A percentile compares a stretch with the other conserved stretches of the same genome.
phyloP scores from a whole-genome alignment of 768 basidiomycete genomes.

The Pulveroboletus ravenelii region DNA sequence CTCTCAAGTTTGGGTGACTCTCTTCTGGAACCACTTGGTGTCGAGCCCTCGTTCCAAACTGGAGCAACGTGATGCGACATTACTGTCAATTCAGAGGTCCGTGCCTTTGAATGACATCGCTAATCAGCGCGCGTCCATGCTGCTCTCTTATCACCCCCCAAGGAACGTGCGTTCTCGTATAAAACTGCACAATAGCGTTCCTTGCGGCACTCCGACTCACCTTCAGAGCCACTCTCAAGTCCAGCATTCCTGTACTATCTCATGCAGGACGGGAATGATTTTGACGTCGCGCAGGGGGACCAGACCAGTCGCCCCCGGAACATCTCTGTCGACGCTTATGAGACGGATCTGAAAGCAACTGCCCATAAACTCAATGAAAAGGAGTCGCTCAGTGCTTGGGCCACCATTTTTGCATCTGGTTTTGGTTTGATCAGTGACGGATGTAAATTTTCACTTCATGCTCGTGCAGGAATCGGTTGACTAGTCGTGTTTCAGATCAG shows the following conservation, averaged over 20 bases:
- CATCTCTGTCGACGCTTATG: constrained; percentile 23
- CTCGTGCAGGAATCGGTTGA: constrained; percentile 3
- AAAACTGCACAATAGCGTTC: constrained; percentile 10
- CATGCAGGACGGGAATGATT: constrained; percentile 24
- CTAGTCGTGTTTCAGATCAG: constrained; percentile 42
- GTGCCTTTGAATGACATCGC: constrained; percentile 6
- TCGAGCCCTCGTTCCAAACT: neutral
- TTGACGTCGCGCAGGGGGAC: constrained; percentile 4
- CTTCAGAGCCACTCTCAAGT: neutral
- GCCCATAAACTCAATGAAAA: constrained; percentile 28
- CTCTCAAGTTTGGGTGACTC: constrained; percentile 8
- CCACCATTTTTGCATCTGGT: constrained; percentile 60
- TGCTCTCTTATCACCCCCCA: neutral
- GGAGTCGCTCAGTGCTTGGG: constrained; percentile 51
- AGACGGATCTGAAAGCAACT: constrained; percentile 18
- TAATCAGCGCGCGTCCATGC: neutral
- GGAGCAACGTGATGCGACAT: neutral
- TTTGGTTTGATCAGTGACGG: constrained; percentile 66
- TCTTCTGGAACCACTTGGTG: neutral
- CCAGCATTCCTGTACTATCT: neutral
- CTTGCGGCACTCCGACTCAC: neutral
- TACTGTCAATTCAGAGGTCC: neutral
- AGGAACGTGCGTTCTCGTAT: constrained; percentile 26
- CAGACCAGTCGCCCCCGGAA: constrained; percentile 11
- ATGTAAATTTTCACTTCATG: constrained; percentile 32